Evolutionary conservation across 2,329 filamentous ascomycete genomes (phyloP).

Genomic region (Tolypocladium ovalisporum): DNA sequence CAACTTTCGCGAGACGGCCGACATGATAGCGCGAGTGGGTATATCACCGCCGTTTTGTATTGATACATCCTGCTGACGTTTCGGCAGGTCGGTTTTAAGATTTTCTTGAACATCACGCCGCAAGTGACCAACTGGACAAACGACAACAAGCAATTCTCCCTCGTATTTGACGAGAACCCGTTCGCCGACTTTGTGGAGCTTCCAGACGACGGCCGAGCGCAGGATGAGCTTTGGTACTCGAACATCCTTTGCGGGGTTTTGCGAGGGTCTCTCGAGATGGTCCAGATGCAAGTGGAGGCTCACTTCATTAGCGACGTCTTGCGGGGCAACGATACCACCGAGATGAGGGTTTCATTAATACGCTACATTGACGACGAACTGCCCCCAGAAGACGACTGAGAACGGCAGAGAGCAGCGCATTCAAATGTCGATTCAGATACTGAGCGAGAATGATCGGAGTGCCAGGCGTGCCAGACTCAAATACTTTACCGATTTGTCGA

Average conservation of each 20-base stretch:
- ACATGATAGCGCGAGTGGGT: slow-evolving; percentile 82
- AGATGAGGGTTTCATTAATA: slow-evolving; percentile 88
- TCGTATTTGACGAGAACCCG: slow-evolving; percentile 95
- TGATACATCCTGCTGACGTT: slow-evolving; percentile 7
- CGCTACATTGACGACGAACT: slow-evolving; percentile 96
- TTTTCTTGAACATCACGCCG: slow-evolving; percentile 94
- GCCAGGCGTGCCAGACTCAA: background rate
- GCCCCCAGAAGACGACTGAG: slow-evolving; percentile 86
- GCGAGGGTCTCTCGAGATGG: slow-evolving; percentile 90
- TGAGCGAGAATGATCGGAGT: background rate
- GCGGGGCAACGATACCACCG: slow-evolving; percentile 87
- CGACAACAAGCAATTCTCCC: slow-evolving; percentile 92
- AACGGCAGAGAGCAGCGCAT: background rate
- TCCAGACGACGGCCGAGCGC: slow-evolving; percentile 87
- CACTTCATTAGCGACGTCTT: slow-evolving; percentile 93
- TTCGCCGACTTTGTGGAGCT: slow-evolving; percentile 95
- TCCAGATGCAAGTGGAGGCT: slow-evolving; percentile 97
- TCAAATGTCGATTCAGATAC: no score
- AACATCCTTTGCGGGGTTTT: slow-evolving; percentile 94
- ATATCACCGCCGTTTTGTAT: background rate
- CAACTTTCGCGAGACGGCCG: slow-evolving; percentile 92
- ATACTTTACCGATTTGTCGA: background rate
- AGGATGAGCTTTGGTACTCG: slow-evolving; percentile 97
- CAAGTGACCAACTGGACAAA: slow-evolving; percentile 90
- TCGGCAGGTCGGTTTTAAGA: slow-evolving; percentile 86